These are phyloP conservation scores for Vitellaria paradoxa DNA, from an alignment of 179 eudicot genomes.

Conservation along the genomic window DNA sequence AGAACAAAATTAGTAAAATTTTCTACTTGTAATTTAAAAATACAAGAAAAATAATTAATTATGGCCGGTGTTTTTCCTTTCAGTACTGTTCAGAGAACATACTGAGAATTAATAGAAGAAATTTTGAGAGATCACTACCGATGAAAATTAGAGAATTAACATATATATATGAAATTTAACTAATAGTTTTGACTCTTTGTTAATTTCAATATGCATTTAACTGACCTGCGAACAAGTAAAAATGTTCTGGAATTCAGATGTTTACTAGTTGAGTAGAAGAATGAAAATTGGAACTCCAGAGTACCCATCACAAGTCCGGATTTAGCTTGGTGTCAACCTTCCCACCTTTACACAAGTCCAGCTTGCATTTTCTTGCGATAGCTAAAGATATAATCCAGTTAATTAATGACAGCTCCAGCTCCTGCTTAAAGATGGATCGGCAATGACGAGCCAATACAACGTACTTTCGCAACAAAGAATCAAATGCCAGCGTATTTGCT, in stretches of 20 bases:
- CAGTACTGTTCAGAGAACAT: background rate
- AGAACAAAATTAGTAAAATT: background rate
- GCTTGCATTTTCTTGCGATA: slow-evolving; percentile 83
- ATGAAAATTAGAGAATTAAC: background rate
- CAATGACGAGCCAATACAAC: slow-evolving; percentile 76
- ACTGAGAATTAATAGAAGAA: background rate
- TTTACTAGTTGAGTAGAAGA: slow-evolving; percentile 7
- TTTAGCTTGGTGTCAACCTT: no score
- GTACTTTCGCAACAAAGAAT: slow-evolving; percentile 76
- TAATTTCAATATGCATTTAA: slow-evolving; percentile 81
- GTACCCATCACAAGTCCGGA: slow-evolving; percentile 6
- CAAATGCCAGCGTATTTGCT: slow-evolving; percentile 98
- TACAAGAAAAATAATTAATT: background rate
- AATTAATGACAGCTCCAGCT: slow-evolving; percentile 94
- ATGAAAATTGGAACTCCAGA: slow-evolving; percentile 3
- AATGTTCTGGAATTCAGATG: background rate
- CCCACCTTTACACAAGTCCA: slow-evolving; percentile 16
- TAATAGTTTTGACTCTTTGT: slow-evolving; percentile 66
- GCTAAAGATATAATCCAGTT: slow-evolving; percentile 76
- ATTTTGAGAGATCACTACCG: background rate
- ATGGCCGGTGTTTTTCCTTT: background rate
- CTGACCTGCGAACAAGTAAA: slow-evolving; percentile 53
- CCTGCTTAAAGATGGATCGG: slow-evolving; percentile 99
- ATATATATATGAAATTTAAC: slow-evolving; percentile 4
- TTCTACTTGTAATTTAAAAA: background rate